Evolutionary conservation across 176 grass and related monocot species (phyloP), one percentile per base, ranked within the genome.

Genomic region (Eragrostis nindensis): DNA sequence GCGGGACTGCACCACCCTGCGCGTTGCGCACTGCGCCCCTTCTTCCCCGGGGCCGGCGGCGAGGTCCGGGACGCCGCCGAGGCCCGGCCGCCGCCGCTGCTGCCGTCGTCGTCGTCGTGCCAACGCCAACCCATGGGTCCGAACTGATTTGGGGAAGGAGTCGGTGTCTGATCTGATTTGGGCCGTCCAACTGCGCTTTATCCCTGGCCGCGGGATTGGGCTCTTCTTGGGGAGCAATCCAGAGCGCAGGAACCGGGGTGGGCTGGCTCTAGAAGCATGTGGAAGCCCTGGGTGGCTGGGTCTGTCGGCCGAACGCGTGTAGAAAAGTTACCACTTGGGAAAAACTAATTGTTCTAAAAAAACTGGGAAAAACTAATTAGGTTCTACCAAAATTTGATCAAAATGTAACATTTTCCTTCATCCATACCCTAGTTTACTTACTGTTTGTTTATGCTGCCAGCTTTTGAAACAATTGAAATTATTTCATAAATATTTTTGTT

Each of bases 71-170:
- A 63, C 26, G 46, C 64, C 82, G 50, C 81, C 82, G 70, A 88
- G 74, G 50, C 88, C 88, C 39, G 79, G 74, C n/a, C n/a, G 53
- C 38, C 74, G 68, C 50, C 47, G 62, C 74, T 78, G 60, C 55
- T 66, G 25, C 7, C 10, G 75, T 67, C 67, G 18, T 48, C 86
- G 66, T 85, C 89, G 62, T 91, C 86, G 74, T 88, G 78, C 88
- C 86, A 94, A 36, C 89, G 86, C 88, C 88, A 94, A 52, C 88
- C 92, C 92, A 94, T 94, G 53, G 75, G 36, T 48, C 21, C 21
- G 41, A 66, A 13, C 56, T 17, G 72, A 77, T 77, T 81, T 29
- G 36, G 82, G 77, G 66, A 55, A 72, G 71, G 66, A 47, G 72
- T 44, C 54, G 48, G 24, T 6, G 61, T 50, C 15, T 26, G 64